These are phyloP conservation scores for Chrysanthemum makinoi DNA, from an alignment of 129 eudicot genomes.

Conservation along the genomic window DNA sequence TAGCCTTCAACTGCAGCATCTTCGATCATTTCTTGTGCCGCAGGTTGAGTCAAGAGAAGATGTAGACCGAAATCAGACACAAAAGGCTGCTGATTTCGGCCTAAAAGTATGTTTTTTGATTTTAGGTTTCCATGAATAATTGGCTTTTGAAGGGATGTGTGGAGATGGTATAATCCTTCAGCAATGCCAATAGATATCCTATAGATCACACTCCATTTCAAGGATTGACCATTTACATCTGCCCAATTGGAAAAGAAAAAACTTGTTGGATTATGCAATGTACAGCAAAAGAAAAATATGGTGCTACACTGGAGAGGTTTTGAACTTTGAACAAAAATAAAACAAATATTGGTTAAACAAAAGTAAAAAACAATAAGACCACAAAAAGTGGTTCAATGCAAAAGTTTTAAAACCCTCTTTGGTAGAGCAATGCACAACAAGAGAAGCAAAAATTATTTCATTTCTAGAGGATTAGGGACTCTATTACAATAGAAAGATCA, in stretches of 20 bases:
- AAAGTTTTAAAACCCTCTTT: neutral
- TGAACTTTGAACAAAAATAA: neutral
- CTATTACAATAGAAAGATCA: neutral
- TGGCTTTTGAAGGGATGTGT: conserved; percentile 2
- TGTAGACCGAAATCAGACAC: conserved; percentile 14
- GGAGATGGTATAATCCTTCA: conserved; percentile 11
- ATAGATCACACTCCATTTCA: conserved; percentile 7
- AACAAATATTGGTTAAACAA: neutral
- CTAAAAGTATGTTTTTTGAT: conserved; percentile 14
- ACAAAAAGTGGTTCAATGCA: neutral
- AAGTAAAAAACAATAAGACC: neutral
- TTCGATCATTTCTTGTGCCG: conserved; percentile 12
- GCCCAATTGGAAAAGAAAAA: neutral
- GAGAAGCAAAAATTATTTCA: neutral
- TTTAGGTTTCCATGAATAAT: conserved; percentile 17
- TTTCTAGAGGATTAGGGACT: neutral
- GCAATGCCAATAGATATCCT: conserved; percentile 2
- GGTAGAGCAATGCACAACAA: neutral
- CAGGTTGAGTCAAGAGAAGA: neutral
- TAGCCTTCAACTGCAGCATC: conserved; percentile 15
- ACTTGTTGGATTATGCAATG: neutral
- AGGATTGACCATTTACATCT: conserved; percentile 13
- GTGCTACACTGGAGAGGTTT: no score
- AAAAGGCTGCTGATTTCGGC: conserved; percentile 5
- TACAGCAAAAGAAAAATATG: neutral